phyloP scores from a whole-genome alignment of 2,329 filamentous ascomycete genomes.

The Bisporella sp. region DNA sequence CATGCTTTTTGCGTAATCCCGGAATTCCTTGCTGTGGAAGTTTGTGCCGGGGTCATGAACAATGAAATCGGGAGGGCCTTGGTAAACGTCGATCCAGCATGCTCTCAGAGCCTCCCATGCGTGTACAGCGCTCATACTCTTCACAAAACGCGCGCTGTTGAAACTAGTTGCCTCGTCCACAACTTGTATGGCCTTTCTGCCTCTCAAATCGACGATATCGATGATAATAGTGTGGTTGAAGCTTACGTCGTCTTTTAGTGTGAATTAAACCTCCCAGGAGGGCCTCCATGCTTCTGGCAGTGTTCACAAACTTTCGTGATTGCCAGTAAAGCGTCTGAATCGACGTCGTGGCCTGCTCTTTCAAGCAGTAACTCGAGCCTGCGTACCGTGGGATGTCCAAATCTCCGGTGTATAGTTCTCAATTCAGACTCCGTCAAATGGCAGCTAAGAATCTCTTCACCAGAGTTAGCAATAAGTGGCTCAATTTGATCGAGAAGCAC shows the following conservation, averaged over 20 bases:
- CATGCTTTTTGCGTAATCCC: too few relatives aligned
- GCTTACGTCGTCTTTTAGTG: neutral
- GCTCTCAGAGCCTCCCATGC: neutral
- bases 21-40: too few relatives aligned
- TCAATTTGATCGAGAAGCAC: neutral
- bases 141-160: neutral
- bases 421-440: neutral
- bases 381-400: neutral
- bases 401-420: neutral
- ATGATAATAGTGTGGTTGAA: neutral
- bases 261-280: neutral
- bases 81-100: too few relatives aligned
- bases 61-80: too few relatives aligned
- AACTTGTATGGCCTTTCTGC: neutral
- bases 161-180: neutral
- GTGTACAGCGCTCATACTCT: neutral
- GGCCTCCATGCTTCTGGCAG: neutral
- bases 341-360: too few relatives aligned
- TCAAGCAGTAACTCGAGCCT: too few relatives aligned
- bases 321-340: too few relatives aligned
- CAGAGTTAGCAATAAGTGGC: neutral
- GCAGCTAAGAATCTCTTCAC: neutral
- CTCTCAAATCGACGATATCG: neutral
- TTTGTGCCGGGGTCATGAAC: too few relatives aligned
- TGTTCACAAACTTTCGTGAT: too few relatives aligned